phyloP scores from a whole-genome alignment of 495 filamentous ascomycete species.

The Penicillium coprophilum region DNA sequence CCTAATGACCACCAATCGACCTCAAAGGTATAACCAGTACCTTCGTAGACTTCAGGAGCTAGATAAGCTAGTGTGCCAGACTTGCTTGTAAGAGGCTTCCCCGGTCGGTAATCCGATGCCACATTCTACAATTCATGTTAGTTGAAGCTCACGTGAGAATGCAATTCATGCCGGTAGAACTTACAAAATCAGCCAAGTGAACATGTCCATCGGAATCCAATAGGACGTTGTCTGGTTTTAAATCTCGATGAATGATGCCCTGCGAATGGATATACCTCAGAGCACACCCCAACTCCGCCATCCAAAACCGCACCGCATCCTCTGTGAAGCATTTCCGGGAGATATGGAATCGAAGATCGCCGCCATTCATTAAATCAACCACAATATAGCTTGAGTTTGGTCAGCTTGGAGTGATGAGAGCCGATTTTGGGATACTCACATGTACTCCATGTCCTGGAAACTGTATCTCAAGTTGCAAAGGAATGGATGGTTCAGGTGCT shows the following conservation, averaged over 20 bases:
- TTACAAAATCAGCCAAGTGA: conserved; percentile 95
- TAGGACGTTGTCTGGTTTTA: conserved; percentile 96
- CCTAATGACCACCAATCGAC: conserved; percentile 99
- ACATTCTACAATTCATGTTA: conserved; percentile 68
- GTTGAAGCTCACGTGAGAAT: not conserved
- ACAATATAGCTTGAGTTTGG: conserved; percentile 76
- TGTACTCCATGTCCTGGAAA: conserved; percentile 98
- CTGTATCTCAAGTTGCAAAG: conserved; percentile 98
- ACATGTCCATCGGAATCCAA: conserved; percentile 94
- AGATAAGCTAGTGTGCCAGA: conserved; percentile 95
- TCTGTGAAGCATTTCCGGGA: conserved; percentile 97
- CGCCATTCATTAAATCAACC: conserved; percentile 97
- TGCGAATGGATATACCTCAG: conserved; percentile 87
- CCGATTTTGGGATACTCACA: conserved; percentile 57
- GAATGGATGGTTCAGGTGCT: conserved; percentile 96
- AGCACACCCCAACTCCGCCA: conserved; percentile 89
- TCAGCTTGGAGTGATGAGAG: conserved; percentile 21
- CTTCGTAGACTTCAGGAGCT: conserved; percentile 91
- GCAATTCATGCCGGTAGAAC: conserved; percentile 28
- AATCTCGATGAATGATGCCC: conserved; percentile 92
- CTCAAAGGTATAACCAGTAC: conserved; percentile 78
- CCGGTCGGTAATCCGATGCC: conserved; percentile 83
- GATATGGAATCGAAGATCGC: conserved; percentile 96
- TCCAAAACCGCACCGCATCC: conserved; percentile 95
- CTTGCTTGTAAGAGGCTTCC: conserved; percentile 87